These are phyloP conservation scores for Pseudomicrostroma phylloplanum DNA, from an alignment of 1,284 basidiomycete species.

Conservation along the genomic window DNA sequence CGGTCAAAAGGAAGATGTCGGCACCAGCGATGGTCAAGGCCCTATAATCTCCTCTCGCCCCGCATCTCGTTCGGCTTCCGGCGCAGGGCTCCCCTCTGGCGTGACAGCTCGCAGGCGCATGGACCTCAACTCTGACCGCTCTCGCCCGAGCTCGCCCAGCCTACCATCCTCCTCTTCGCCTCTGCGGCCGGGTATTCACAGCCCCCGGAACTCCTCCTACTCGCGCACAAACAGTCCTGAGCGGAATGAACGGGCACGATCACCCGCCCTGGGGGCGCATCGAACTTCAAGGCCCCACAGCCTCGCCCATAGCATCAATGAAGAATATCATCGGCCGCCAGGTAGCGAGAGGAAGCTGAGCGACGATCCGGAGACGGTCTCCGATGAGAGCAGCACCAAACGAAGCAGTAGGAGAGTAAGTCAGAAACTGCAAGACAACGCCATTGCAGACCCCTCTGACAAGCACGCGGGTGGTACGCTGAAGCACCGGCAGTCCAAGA, in stretches of 20 bases:
- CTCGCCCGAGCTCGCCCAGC: too few relatives aligned
- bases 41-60: conserved; percentile 1
- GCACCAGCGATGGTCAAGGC: conserved; percentile 12
- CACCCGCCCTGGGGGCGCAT: not conserved
- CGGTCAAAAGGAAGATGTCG: conserved; percentile 10
- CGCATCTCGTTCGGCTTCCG: not conserved
- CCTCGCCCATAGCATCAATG: too few relatives aligned
- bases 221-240: conserved; percentile 4
- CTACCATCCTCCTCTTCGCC: conserved; percentile 22
- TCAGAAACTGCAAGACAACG: too few relatives aligned
- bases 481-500: not conserved
- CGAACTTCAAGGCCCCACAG: too few relatives aligned
- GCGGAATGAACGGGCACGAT: not conserved
- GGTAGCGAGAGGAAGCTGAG: too few relatives aligned
- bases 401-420: too few relatives aligned
- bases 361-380: too few relatives aligned
- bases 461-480: too few relatives aligned
- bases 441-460: too few relatives aligned
- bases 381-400: too few relatives aligned
- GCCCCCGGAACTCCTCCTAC: not conserved
- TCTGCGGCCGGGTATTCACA: conserved; percentile 14
- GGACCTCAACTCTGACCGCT: not conserved
- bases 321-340: too few relatives aligned
- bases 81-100: not conserved
- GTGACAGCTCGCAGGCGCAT: not conserved